Evolutionary conservation across 2,329 filamentous ascomycete genomes (phyloP), one percentile per base, ranked within the genome.

Genomic region (Diaporthe capsici): DNA sequence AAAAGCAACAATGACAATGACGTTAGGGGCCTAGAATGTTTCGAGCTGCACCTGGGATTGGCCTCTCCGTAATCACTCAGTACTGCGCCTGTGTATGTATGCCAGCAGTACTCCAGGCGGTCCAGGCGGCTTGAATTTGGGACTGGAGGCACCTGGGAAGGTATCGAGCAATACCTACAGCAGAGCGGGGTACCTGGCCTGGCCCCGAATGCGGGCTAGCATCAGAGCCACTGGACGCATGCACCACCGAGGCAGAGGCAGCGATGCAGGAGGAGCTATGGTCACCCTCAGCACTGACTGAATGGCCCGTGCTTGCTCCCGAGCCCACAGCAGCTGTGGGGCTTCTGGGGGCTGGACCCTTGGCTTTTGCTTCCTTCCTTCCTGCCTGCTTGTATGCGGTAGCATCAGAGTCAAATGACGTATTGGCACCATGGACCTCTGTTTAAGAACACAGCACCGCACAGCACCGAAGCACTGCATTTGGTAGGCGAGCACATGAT

Each of bases 11-110:
- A 39, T 20, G 70, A 42, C 70, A 67, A 75, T 75, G 74, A 75
- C 74, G 74, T 73, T 75, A 15, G 60, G 70, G 51, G 57, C 37
- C 65, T 71, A 63, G 73, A 71, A 57, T 53, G 67, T 47, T 17
- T 68, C n/a, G 34, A 44, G 67, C 25, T 28, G 49, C 42, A 25
- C 63, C 63, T 49, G 28, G 47, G 34, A 71, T 42, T 57, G 65
- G 65, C 25, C 42, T 37, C 44, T 47, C n/a, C n/a, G 31, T 13
- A 31, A 34, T 55, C 22, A 5, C 22, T 53, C 47, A 49, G 47
- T 49, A 49, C 22, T n/a, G 49, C 9, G 10, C n/a, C 25, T 55
- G 25, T 31, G 12, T 13, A 55, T 13, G 1, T 55, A 28, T 49
- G 44, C 44, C 44, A 49, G 44, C 44, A 37, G 31, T 58, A 12